Percentiles rank a stretch among this genome's conserved stretches.
Evolutionary conservation across 2,329 filamentous ascomycete species (phyloP).

Genomic region (Dothidotthia symphoricarpi): DNA sequence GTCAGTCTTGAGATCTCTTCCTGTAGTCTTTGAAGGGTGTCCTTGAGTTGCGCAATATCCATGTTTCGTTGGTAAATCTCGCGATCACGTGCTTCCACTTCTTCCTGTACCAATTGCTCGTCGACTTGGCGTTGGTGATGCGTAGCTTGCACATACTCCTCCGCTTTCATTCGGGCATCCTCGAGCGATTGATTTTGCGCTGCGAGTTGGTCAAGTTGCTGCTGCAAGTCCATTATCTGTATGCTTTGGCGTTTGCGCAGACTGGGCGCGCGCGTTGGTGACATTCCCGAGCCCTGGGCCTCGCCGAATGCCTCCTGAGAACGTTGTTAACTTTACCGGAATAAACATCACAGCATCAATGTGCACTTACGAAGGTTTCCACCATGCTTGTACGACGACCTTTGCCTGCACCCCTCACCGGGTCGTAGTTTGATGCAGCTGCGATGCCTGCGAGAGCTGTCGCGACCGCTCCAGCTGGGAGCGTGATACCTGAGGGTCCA

Average conservation of each 20-base stretch:
- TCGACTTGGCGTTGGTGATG: slow-evolving; percentile 56
- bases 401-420: slow-evolving; percentile 83
- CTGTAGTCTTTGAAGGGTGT: slow-evolving; percentile 75
- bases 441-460: slow-evolving; percentile 45
- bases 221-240: slow-evolving; percentile 87
- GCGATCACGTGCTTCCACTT: slow-evolving; percentile 63
- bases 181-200: slow-evolving; percentile 80
- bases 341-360: slow-evolving; percentile 7
- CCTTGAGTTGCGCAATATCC: slow-evolving; percentile 79
- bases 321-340: slow-evolving; percentile 23
- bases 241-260: slow-evolving; percentile 97
- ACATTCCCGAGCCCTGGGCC: slow-evolving; percentile 83
- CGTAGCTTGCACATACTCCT: slow-evolving; percentile 60
- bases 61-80: slow-evolving; percentile 78
- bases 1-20: slow-evolving; percentile 77
- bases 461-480: slow-evolving; percentile 38
- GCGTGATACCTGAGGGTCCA: slow-evolving; percentile 32
- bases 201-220: slow-evolving; percentile 76
- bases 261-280: slow-evolving; percentile 89
- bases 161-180: slow-evolving; percentile 68
- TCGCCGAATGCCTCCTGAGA: slow-evolving; percentile 88
- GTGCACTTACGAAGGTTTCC: slow-evolving; percentile 82
- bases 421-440: slow-evolving; percentile 62
- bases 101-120: slow-evolving; percentile 49
- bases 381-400: slow-evolving; percentile 77